Evolutionary conservation across 495 filamentous ascomycete genomes (phyloP), one percentile per base, ranked within the genome.

Genomic region (Apodospora peruviana): DNA sequence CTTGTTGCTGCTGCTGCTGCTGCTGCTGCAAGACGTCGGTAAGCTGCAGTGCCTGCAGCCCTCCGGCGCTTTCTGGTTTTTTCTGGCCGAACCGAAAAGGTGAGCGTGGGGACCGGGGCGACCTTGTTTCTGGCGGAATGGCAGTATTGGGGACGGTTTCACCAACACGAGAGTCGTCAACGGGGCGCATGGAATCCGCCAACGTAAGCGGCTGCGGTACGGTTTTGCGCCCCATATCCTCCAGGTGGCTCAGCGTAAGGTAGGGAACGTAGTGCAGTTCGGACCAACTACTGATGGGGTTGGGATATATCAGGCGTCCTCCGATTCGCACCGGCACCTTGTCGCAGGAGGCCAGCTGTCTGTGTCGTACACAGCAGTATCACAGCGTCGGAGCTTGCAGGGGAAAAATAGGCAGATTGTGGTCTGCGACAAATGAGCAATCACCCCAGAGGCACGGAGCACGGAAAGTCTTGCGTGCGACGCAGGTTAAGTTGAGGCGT

Each of bases 141-240:
- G 61, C 68, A 47, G 55, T 57, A 45, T 62, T 60, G 43, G 61
- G 66, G 48, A 65, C 62, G 39, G 60, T 64, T 60, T 68, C 65
- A 61, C 52, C 59, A 59, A 55, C 50, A 53, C 61, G 52, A 47
- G 60, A 52, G 36, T 55, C 59, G 18, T 64, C 57, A 54, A 45
- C 62, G 58, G 7, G 27, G 56, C 61, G 61, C 59, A 62, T 56
- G 50, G 61, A 52, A 44, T 64, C 57, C 57, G 58, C 56, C 51
- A 78, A 65, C 52, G 69, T 60, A 64, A 80, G 69, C 65, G 76
- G 73, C 56, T 77, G 72, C 50, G 74, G 75, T 55, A 65, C 70
- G 51, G 70, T 56, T 66, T 77, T 80, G 56, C 76, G 74, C 48
- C 70, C 73, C 76, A 80, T 80, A 52, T 56, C 66, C 34, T 16